Conservation (phyloP, 2,329 filamentous ascomycete species). For the Nemania serpens region DNA sequence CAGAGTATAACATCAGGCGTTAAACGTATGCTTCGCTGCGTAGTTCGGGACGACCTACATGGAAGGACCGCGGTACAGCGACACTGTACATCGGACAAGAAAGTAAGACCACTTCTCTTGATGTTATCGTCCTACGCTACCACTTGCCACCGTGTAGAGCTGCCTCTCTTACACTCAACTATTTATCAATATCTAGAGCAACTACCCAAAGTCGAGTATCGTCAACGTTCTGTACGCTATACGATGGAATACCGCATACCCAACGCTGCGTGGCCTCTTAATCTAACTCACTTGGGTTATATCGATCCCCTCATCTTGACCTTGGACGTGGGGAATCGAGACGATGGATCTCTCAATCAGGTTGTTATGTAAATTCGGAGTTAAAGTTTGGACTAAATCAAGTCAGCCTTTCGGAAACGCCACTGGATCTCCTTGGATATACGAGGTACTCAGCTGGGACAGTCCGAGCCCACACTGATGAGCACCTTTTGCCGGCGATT, state of each 20-base stretch:
- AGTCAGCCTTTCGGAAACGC: no score
- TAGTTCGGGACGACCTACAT: conserved; percentile 44
- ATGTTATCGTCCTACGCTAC: background rate
- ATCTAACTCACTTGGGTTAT: conserved; percentile 39
- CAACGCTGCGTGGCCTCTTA: conserved; percentile 44
- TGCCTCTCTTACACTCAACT: no score
- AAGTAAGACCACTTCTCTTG: conserved; percentile 18
- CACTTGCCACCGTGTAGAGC: background rate
- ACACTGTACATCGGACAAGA: conserved; percentile 41
- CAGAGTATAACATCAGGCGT: conserved; percentile 31
- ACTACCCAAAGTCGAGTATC: no score
- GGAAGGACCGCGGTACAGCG: conserved; percentile 41
- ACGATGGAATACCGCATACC: no score
- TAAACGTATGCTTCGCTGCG: conserved; percentile 37
- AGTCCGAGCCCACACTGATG: conserved; percentile 37
- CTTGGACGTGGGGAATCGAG: conserved; percentile 43
- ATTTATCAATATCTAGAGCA: no score
- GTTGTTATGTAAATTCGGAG: conserved; percentile 4
- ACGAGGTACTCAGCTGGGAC: conserved; percentile 39
- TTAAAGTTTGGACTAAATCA: background rate
- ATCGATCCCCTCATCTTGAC: conserved; percentile 46
- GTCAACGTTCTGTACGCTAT: no score
- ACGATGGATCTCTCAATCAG: conserved; percentile 40
- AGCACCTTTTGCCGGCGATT: conserved; percentile 48
- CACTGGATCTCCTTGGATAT: conserved; percentile 46